Base-by-base conservation (phyloP, 2,329 filamentous ascomycete genomes). In the Sclerotinia sclerotiorum region DNA sequence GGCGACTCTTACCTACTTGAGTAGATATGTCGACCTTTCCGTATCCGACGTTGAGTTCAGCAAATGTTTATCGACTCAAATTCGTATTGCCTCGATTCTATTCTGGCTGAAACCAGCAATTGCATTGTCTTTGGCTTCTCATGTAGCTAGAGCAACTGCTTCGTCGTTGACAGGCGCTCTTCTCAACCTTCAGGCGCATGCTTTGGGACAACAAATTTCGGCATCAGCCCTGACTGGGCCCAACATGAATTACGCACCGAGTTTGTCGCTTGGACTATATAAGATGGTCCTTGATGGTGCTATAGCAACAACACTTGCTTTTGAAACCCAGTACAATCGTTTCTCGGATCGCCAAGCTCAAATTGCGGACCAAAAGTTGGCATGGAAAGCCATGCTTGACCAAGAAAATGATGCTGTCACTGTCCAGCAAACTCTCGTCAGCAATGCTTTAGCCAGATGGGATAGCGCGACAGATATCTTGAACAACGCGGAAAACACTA, bases 381-480 rank as follows among this genome's bases (percentile, higher is more conserved):
- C 51, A n/a, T 55, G 51, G 51, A 55, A 27, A 11, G n/a, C 51
- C 24, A 55, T 55, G 51, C 29, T 55, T 27, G 24, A 27, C 17
- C 24, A 32, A 21, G 51, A 24, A 13, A 55, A 55, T 55, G 51
- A 55, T 32, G 51, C 24, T 32, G 51, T 55, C 17, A 55, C 15
- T 21, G 4, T 55, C 3, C 51, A 55, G 8, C 6, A 55, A 55
- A 55, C 51, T 55, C 51, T 55, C 6, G 51, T 32, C 29, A 13
- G 29, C 51, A 29, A 55, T 55, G 51, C 51, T 6, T 13, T 55
- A 21, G 51, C 51, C 13, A 32, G 51, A 55, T 55, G 51, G 51
- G 51, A 55, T 55, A 55, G 29, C 10, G 51, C 51, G 4, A 55
- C 51, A 24, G 51, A 32, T 27, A 55, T 55, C 51, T 55, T 55